Evolutionary conservation across 805 yeast species (phyloP).

Genomic region (Schwanniomyces vanrijiae): DNA sequence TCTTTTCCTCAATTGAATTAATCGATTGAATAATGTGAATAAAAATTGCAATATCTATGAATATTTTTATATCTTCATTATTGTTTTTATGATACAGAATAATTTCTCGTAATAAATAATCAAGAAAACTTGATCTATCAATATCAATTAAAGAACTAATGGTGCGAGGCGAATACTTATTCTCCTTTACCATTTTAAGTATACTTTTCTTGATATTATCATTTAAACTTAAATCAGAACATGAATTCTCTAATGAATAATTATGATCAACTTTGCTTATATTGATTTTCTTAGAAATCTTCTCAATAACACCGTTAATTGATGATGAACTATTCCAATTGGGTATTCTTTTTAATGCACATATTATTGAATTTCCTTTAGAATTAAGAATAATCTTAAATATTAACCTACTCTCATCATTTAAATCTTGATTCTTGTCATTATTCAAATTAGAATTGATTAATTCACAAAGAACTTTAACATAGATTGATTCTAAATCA

Average conservation of each 20-base stretch:
- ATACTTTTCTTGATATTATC: conserved; percentile 6
- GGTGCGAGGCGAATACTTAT: conserved; percentile 1
- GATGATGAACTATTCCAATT: conserved; percentile 11
- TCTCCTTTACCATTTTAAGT: conserved; percentile 1
- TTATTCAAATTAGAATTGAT: conserved; percentile 20
- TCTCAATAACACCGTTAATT: conserved; percentile 13
- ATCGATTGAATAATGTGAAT: conserved; percentile 17
- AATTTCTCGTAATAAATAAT: conserved; percentile 13
- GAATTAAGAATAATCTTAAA: conserved; percentile 25
- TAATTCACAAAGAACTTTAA: conserved; percentile 24
- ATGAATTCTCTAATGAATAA: background rate
- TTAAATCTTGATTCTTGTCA: conserved; percentile 15
- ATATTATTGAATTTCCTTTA: conserved; percentile 17
- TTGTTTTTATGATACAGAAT: conserved; percentile 17
- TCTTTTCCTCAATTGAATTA: conserved; percentile 14
- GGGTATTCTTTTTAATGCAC: conserved; percentile 10
- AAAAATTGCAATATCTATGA: conserved; percentile 21
- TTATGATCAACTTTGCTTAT: background rate
- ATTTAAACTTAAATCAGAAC: background rate
- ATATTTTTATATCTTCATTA: conserved; percentile 24
- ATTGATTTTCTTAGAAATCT: conserved; percentile 1
- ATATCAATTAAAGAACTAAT: conserved; percentile 1
- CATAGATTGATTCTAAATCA: conserved; percentile 11
- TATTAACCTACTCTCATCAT: conserved; percentile 14
- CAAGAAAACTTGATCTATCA: conserved; percentile 6